Conservation (phyloP, 768 basidiomycete genomes). For the Kwoniella sp. region DNA sequence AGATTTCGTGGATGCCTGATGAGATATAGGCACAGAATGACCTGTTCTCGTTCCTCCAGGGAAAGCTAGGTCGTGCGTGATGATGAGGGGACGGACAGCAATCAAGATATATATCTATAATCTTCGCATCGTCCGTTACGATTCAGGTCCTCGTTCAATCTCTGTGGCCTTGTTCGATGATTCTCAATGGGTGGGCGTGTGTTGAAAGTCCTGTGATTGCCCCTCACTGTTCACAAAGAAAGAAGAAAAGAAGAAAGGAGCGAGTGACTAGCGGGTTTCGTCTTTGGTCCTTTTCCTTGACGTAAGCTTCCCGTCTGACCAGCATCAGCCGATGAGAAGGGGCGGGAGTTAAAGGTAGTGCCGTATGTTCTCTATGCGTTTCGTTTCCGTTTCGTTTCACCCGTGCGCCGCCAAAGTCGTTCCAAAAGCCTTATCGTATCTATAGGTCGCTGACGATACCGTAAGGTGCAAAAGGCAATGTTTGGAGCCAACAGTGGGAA, state of each 20-base stretch:
- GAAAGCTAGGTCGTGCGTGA: slow-evolving; percentile 1
- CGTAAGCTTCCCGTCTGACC: not conserved
- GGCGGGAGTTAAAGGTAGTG: not conserved
- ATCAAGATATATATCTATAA: not conserved
- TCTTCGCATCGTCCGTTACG: not conserved
- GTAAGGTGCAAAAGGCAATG: too few species aligned
- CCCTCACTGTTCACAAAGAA: not conserved
- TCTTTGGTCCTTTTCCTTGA: not conserved
- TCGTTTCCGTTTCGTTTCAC: not conserved
- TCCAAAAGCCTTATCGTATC: not conserved
- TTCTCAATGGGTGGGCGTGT: not conserved
- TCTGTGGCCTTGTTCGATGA: not conserved
- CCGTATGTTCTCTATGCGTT: not conserved
- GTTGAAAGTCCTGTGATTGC: not conserved
- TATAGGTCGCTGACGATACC: not conserved
- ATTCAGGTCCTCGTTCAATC: not conserved
- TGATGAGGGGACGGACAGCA: not conserved
- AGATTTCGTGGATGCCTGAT: not conserved
- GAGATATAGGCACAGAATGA: not conserved
- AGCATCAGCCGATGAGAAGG: not conserved
- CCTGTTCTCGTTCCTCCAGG: slow-evolving; percentile 10
- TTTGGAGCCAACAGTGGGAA: not conserved
- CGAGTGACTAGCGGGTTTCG: not conserved
- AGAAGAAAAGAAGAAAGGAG: not conserved
- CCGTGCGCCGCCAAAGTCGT: not conserved